A percentile compares a stretch with the other conserved stretches of the same genome.
phyloP scores from a whole-genome alignment of 768 basidiomycete genomes.

The Suillus subluteus region DNA sequence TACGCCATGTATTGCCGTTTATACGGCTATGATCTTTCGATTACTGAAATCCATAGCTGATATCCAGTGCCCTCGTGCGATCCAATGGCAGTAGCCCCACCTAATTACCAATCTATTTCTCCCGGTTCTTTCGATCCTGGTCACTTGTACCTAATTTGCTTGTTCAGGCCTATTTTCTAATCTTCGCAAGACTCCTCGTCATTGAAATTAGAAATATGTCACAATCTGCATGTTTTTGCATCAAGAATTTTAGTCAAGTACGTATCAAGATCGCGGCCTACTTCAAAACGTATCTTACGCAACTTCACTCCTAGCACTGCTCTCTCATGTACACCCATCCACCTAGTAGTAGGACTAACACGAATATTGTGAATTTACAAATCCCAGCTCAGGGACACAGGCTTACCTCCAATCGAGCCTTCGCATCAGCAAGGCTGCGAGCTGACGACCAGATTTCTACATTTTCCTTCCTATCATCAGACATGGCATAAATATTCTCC shows the following conservation, averaged over 20 bases:
- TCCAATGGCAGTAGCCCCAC: not conserved
- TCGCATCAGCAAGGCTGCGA: constrained; percentile 11
- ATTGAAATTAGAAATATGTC: not conserved
- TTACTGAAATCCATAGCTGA: not conserved
- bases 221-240: not conserved
- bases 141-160: not conserved
- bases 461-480: constrained; percentile 1
- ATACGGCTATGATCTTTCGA: not conserved
- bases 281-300: not conserved
- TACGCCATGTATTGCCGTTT: not conserved
- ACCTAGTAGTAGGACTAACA: not conserved
- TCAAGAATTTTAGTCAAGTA: not conserved
- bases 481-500: constrained; percentile 5
- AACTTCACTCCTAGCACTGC: not conserved
- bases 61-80: not conserved
- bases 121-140: not conserved
- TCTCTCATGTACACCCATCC: not conserved
- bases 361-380: not conserved
- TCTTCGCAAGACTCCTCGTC: not conserved
- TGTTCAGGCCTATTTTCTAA: not conserved
- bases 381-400: not conserved
- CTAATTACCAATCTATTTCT: not conserved
- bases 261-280: not conserved
- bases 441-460: constrained; percentile 9
- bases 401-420: constrained; percentile 1